Evolutionary conservation across 768 basidiomycete species (phyloP).

Genomic region (Pleurotus djamor): DNA sequence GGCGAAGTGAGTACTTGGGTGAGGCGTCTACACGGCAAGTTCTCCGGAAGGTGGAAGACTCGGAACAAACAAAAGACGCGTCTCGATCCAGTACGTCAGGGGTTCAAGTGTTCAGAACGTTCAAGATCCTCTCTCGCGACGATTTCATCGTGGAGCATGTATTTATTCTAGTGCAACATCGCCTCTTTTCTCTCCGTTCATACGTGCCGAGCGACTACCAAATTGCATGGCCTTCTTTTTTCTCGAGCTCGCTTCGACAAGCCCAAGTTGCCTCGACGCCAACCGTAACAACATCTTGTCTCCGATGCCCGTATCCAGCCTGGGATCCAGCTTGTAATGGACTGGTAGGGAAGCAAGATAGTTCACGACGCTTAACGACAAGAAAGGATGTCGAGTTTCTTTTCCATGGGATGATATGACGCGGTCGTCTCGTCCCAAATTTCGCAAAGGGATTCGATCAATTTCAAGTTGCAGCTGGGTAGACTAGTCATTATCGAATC

Average conservation of each 20-base stretch:
- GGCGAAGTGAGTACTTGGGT: background rate
- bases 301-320: conserved; percentile 72
- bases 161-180: conserved; percentile 33
- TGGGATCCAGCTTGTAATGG: conserved; percentile 77
- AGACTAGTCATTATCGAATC: background rate
- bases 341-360: conserved; percentile 82
- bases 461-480: conserved; percentile 85
- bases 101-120: too few relatives aligned
- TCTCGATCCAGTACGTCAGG: background rate
- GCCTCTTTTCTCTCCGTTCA: conserved; percentile 68
- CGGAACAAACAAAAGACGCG: conserved; percentile 7
- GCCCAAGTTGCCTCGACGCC: conserved; percentile 69
- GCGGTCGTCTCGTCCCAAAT: conserved; percentile 93
- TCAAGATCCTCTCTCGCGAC: background rate
- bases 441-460: conserved; percentile 82
- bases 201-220: conserved; percentile 83
- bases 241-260: conserved; percentile 67
- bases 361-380: conserved; percentile 74
- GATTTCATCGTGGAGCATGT: background rate
- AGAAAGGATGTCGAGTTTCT: conserved; percentile 90
- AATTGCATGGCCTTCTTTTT: conserved; percentile 99
- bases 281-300: conserved; percentile 87
- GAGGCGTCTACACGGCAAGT: conserved; percentile 48
- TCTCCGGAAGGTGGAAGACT: background rate
- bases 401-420: conserved; percentile 90